Conservation (phyloP, 345 rosid species). For the Corchorus olitorius region DNA sequence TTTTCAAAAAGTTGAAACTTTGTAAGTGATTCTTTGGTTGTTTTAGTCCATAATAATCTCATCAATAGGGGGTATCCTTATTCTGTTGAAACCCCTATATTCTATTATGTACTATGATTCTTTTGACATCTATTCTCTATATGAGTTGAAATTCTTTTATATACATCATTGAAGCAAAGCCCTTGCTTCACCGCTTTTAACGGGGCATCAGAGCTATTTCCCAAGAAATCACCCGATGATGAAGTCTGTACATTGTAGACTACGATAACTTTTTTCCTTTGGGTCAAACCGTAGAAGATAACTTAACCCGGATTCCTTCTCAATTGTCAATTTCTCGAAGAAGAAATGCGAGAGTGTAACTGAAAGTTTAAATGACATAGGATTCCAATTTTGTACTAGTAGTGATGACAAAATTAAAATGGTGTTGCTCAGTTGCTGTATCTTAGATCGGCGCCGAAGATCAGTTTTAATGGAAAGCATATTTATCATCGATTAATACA, state of each 20-base stretch:
- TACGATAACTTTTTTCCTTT: too few relatives aligned
- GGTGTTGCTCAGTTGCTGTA: too few relatives aligned
- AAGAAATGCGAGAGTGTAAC: neutral
- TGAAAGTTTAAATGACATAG: neutral
- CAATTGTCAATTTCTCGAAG: neutral
- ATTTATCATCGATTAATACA: too few relatives aligned
- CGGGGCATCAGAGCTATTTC: neutral
- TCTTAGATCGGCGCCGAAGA: too few relatives aligned
- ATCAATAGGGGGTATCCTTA: neutral
- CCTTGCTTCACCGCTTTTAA: neutral
- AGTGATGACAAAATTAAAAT: too few relatives aligned
- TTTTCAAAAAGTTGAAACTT: constrained; percentile 65
- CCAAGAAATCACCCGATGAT: neutral
- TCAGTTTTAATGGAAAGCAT: too few relatives aligned
- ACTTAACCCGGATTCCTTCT: neutral
- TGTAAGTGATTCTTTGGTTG: constrained; percentile 46
- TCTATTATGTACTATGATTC: neutral
- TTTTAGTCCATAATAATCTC: neutral
- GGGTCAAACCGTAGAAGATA: too few relatives aligned
- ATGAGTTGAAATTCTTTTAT: neutral
- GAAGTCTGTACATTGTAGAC: too few relatives aligned
- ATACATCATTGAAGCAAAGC: neutral
- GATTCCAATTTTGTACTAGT: too few relatives aligned
- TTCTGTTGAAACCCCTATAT: neutral
- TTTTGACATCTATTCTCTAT: neutral